Evolutionary conservation across 73 alveolate genomes (phyloP).

Genomic region (Paramecium caudatum): DNA sequence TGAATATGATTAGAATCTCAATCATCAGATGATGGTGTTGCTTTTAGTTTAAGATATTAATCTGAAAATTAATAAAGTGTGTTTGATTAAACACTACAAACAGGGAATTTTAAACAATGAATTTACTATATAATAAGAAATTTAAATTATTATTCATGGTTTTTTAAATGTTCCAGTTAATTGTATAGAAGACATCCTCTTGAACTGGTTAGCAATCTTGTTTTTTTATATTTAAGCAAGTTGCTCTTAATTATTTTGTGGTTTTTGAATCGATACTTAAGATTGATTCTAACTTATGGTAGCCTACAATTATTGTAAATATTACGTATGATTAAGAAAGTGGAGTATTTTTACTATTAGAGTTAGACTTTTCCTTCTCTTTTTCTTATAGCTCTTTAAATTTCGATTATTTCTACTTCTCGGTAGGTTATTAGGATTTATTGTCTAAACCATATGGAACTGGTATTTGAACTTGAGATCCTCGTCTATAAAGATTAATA

Average conservation of each 20-base stretch:
- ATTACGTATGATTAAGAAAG: conserved; percentile 4
- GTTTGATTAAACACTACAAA: no score
- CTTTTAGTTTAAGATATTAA: no score
- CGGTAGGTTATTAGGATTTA: not conserved
- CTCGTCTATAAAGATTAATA: not conserved
- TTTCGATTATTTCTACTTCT: not conserved
- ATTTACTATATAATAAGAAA: no score
- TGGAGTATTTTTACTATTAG: not conserved
- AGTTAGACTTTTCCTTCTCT: conserved; percentile 3
- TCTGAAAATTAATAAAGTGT: no score
- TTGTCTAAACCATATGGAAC: conserved; percentile 49
- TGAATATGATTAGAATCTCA: not conserved
- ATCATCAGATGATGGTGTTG: no score
- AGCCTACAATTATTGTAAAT: not conserved
- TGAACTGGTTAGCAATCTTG: not conserved
- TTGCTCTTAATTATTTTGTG: not conserved
- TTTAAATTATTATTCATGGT: not conserved
- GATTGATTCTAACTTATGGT: conserved; percentile 19
- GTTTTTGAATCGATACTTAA: not conserved
- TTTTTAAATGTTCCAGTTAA: not conserved
- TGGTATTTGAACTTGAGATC: not conserved
- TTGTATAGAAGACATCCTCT: not conserved
- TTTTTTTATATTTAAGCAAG: not conserved
- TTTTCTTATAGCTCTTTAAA: not conserved
- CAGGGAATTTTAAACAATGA: no score